Conservation (phyloP, 1,139 yeast genomes). For the Kodamaea derodonti region DNA sequence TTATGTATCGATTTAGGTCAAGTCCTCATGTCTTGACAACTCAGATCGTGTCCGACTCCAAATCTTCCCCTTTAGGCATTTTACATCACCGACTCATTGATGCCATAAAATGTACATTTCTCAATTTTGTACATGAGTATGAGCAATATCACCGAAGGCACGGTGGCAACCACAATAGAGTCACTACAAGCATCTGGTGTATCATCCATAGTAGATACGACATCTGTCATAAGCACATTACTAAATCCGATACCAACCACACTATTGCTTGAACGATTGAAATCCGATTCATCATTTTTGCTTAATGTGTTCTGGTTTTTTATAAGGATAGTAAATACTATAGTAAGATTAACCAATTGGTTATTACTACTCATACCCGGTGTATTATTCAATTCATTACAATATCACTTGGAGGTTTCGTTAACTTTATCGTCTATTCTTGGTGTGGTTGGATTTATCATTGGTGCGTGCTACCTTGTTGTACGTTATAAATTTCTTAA, state of each 20-base stretch:
- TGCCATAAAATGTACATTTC: too few relatives aligned
- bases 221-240: too few relatives aligned
- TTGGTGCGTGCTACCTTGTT: conserved; percentile 24
- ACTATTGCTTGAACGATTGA: too few relatives aligned
- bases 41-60: too few relatives aligned
- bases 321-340: conserved; percentile 4
- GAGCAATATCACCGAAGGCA: not conserved
- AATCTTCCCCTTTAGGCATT: too few relatives aligned
- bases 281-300: conserved; percentile 3
- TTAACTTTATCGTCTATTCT: conserved; percentile 34
- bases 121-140: too few relatives aligned
- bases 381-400: conserved; percentile 20
- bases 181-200: conserved; percentile 1
- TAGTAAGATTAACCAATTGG: conserved; percentile 17
- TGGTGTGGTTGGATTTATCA: conserved; percentile 15
- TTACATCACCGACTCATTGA: too few relatives aligned
- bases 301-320: not conserved
- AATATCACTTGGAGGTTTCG: conserved; percentile 30
- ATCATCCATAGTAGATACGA: too few relatives aligned
- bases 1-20: too few relatives aligned
- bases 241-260: too few relatives aligned
- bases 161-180: conserved; percentile 1
- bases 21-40: too few relatives aligned
- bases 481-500: conserved; percentile 39
- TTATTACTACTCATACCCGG: conserved; percentile 21